Percentiles rank a stretch among this genome's conserved stretches.
phyloP scores from a whole-genome alignment of 768 basidiomycete species.

The Sporobolomyces phaffii region DNA sequence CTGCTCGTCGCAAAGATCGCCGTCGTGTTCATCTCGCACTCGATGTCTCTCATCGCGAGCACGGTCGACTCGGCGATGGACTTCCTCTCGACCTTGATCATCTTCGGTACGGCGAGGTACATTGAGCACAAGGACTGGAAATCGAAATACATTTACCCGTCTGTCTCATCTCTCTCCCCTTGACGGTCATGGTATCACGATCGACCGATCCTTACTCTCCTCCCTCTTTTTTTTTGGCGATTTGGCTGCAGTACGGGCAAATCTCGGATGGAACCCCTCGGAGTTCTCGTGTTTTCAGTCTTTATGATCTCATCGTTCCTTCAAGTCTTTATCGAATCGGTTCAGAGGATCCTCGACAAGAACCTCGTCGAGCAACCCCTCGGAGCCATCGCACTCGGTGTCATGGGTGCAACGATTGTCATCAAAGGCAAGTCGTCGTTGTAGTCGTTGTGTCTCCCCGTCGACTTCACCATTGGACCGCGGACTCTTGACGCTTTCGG shows the following conservation, averaged over 20 bases:
- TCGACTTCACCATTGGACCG: too few species aligned
- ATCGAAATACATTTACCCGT: constrained; percentile 30
- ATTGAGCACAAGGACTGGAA: constrained; percentile 42
- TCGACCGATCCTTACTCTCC: too few species aligned
- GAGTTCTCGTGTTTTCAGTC: constrained; percentile 49
- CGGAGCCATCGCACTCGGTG: constrained; percentile 15
- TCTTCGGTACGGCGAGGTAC: constrained; percentile 46
- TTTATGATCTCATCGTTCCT: constrained; percentile 47
- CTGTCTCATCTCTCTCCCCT: not conserved
- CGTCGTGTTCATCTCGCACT: constrained; percentile 48
- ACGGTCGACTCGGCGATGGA: constrained; percentile 50
- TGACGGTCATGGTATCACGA: too few species aligned
- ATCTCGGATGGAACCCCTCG: constrained; percentile 46
- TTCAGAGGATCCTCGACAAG: constrained; percentile 42
- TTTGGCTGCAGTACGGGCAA: constrained; percentile 7
- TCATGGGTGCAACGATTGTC: constrained; percentile 48
- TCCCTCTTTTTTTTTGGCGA: too few species aligned
- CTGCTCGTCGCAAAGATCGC: constrained; percentile 47
- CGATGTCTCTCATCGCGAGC: constrained; percentile 48
- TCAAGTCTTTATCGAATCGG: constrained; percentile 48
- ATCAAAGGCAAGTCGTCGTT: constrained; percentile 43
- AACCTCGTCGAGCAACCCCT: constrained; percentile 39
- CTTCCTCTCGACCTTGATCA: constrained; percentile 49
- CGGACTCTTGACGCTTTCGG: too few species aligned
- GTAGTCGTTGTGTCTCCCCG: too few species aligned